Evolutionary conservation across 768 basidiomycete species (phyloP).

Genomic region (Mycena kentingensis): DNA sequence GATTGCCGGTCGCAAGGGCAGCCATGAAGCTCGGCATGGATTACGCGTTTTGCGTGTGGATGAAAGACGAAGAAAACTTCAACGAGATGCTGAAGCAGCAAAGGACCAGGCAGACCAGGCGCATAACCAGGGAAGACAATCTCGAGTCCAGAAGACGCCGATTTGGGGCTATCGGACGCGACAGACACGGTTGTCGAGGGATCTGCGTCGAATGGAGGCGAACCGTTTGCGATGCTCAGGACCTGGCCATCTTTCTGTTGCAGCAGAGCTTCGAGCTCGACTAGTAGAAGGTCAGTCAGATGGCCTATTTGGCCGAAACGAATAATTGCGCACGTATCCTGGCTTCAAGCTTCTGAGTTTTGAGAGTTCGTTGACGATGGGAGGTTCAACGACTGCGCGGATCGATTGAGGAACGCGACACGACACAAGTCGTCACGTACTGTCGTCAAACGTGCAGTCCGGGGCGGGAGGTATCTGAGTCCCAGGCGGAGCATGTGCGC

Average conservation of each 20-base stretch:
- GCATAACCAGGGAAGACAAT: constrained; percentile 65
- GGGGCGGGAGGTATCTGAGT: constrained; percentile 53
- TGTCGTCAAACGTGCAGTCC: constrained; percentile 79
- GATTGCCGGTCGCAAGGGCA: constrained; percentile 63
- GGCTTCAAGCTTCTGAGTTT: constrained; percentile 2
- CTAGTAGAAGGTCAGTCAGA: constrained; percentile 38
- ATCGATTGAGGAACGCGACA: not conserved
- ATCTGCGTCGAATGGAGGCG: constrained; percentile 10
- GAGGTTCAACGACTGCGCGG: constrained; percentile 2
- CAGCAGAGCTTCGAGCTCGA: constrained; percentile 67
- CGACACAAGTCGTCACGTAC: constrained; percentile 35
- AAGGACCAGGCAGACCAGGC: constrained; percentile 57
- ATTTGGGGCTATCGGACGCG: constrained; percentile 30
- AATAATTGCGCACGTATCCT: not conserved
- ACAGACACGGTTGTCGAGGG: constrained; percentile 5
- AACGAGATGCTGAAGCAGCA: constrained; percentile 59
- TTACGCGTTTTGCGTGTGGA: constrained; percentile 69
- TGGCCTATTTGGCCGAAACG: too few species aligned
- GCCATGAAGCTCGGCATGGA: constrained; percentile 71
- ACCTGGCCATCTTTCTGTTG: constrained; percentile 55
- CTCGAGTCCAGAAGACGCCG: constrained; percentile 44
- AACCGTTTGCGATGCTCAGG: too few species aligned
- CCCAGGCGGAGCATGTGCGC: constrained; percentile 62
- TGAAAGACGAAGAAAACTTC: constrained; percentile 74
- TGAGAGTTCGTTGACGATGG: constrained; percentile 34